Evolutionary conservation across 129 eudicot species (phyloP).

Genomic region (Tagetes patula): DNA sequence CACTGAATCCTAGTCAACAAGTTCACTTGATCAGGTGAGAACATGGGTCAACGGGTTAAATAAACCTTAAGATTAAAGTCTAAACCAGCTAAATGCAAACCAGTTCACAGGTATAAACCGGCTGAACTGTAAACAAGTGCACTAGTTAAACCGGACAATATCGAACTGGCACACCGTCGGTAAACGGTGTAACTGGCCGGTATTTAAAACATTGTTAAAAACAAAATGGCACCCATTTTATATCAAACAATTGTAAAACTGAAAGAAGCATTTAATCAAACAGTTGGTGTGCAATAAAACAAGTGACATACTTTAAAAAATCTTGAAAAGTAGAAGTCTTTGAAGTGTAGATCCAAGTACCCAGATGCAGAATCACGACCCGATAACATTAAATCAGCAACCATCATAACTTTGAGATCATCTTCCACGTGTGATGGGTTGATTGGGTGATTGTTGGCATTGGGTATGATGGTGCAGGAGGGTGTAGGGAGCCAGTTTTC

Average conservation of each 20-base stretch:
- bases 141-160: too few species aligned
- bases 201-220: background rate
- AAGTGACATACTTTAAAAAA: conserved; percentile 41
- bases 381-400: conserved; percentile 47
- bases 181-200: too few species aligned
- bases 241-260: background rate
- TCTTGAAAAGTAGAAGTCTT: conserved; percentile 52
- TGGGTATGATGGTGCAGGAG: conserved; percentile 41
- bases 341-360: conserved; percentile 38
- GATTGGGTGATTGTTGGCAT: conserved; percentile 5
- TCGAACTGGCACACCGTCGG: too few species aligned
- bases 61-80: too few species aligned
- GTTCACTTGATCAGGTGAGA: too few species aligned
- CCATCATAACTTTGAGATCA: conserved; percentile 51
- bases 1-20: too few species aligned
- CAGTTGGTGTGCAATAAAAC: background rate
- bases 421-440: conserved; percentile 12
- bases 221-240: background rate
- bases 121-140: too few species aligned
- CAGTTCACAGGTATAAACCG: too few species aligned
- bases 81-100: too few species aligned
- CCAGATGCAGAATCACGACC: conserved; percentile 37
- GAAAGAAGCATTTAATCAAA: background rate
- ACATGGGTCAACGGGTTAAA: too few species aligned
- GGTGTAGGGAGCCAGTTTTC: conserved; percentile 49